These are phyloP conservation scores for Physaria fendleri DNA, from an alignment of 345 rosid genomes.

Conservation along the genomic window DNA sequence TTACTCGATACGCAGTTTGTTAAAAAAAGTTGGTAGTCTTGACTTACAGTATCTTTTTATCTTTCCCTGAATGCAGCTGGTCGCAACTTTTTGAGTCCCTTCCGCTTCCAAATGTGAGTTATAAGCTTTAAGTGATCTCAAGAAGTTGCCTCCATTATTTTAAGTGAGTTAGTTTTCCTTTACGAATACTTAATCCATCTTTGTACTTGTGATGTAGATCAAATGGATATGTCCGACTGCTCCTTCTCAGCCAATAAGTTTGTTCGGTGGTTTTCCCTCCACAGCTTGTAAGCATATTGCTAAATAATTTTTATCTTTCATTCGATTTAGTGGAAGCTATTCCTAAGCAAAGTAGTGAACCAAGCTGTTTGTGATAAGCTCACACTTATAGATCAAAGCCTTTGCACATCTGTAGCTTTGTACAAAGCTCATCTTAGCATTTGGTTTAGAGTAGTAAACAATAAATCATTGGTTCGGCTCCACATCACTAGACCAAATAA, in stretches of 20 bases:
- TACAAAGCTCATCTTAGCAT: neutral
- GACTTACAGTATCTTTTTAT: neutral
- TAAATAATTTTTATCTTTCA: neutral
- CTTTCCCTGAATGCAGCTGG: conserved; percentile 66
- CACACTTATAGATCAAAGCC: neutral
- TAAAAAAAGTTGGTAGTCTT: neutral
- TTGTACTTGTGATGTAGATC: conserved; percentile 44
- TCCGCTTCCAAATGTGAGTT: conserved; percentile 88
- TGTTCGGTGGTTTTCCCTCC: conserved; percentile 96
- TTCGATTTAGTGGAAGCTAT: neutral
- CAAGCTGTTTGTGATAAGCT: neutral
- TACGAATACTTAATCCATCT: neutral
- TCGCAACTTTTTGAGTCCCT: conserved; percentile 92
- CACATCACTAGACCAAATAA: neutral
- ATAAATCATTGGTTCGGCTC: neutral
- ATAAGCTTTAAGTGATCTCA: neutral
- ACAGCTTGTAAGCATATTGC: conserved; percentile 76
- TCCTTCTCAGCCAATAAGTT: conserved; percentile 74
- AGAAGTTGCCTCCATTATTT: neutral
- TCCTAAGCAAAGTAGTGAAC: conserved; percentile 1
- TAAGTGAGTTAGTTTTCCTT: neutral
- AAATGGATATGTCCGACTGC: conserved; percentile 99
- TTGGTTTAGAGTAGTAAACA: neutral
- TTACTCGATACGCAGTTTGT: neutral
- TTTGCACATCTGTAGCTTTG: neutral